Base-by-base conservation (phyloP, 352 stramenopile genomes). In the Phytophthora litchii region DNA sequence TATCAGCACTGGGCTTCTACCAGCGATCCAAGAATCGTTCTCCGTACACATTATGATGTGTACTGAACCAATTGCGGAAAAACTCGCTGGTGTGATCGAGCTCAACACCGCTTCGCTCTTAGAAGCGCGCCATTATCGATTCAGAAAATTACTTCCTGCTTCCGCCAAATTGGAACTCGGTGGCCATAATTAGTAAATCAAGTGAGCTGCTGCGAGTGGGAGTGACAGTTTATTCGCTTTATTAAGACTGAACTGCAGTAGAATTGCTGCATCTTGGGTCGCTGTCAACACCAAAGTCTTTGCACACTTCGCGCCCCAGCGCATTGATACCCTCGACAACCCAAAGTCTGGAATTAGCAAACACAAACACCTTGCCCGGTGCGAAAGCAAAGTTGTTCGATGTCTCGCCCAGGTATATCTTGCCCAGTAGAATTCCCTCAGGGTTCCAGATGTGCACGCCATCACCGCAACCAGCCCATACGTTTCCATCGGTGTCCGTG, bases 301-400 rank as follows among this genome's bases (percentile, higher is more conserved):
- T 66, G 42, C 57, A 66, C 20, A 66, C 57, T n/a, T 66, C 57
- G 5, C 57, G 31, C 34, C 57, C 57, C 5, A 66, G 42, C 10
- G 57, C 57, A 11, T 66, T 66, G 27, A 66, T 54, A 4, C 57
- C 57, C 40, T 66, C 57, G 14, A 60, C 34, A 0, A 66, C 34
- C 57, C 57, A 60, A 13, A 52, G 41, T 11, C 49, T 21, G 34
- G 25, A 10, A 29, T 66, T 58, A 11, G 57, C 57, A 17, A 60
- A 66, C 34, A 66, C 41, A 41, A 66, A 54, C 0, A 66, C 17
- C 21, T 66, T 66, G 27, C 57, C 57, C 5, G 57, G 57, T 3
- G 42, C 57, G 49, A 66, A 66, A 4, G 57, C 57, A 37, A 66
- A 66, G 44, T 66, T 66, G 27, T 54, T 61, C 1, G 50, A 51